Evolutionary conservation across 768 basidiomycete genomes (phyloP).

Genomic region (Leccinellum albellum): DNA sequence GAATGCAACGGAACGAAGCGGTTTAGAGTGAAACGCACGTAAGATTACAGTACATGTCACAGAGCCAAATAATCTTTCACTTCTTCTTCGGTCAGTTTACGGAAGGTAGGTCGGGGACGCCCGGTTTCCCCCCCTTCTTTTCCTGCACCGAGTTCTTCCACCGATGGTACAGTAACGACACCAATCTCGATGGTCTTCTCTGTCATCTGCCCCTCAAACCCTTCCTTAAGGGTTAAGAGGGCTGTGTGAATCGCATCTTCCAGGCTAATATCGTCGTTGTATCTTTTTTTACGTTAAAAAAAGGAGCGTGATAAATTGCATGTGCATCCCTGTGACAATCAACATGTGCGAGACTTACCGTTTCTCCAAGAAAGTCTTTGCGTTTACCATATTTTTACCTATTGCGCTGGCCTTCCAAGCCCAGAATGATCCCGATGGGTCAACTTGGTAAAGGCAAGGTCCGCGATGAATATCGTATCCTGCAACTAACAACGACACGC

Average conservation of each 20-base stretch:
- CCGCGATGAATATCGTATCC: slow-evolving; percentile 96
- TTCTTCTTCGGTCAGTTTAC: slow-evolving; percentile 95
- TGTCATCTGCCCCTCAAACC: slow-evolving; percentile 99
- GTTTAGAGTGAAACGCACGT: slow-evolving; percentile 29
- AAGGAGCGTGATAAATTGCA: slow-evolving; percentile 13
- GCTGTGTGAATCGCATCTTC: slow-evolving; percentile 99
- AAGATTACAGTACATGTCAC: slow-evolving; percentile 41
- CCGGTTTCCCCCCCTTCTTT: slow-evolving; percentile 66
- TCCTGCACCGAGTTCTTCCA: slow-evolving; percentile 52
- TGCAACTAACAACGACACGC: slow-evolving; percentile 93
- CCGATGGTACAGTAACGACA: slow-evolving; percentile 84
- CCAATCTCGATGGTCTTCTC: slow-evolving; percentile 99
- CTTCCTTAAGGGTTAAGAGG: slow-evolving; percentile 94
- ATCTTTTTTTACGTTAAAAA: slow-evolving; percentile 67
- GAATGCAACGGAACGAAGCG: slow-evolving; percentile 4
- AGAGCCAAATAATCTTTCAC: slow-evolving; percentile 92
- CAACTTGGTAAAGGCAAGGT: slow-evolving; percentile 96
- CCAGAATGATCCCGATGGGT: slow-evolving; percentile 99
- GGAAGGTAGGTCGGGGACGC: slow-evolving; percentile 82
- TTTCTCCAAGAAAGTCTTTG: slow-evolving; percentile 99
- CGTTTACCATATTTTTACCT: slow-evolving; percentile 99
- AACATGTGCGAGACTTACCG: slow-evolving; percentile 54
- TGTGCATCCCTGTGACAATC: slow-evolving; percentile 16
- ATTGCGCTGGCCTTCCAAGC: slow-evolving; percentile 99
- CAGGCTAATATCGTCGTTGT: slow-evolving; percentile 97